phyloP scores from a whole-genome alignment of 1,139 yeast genomes.

The Zhuliangozyma parablackwelliae region DNA sequence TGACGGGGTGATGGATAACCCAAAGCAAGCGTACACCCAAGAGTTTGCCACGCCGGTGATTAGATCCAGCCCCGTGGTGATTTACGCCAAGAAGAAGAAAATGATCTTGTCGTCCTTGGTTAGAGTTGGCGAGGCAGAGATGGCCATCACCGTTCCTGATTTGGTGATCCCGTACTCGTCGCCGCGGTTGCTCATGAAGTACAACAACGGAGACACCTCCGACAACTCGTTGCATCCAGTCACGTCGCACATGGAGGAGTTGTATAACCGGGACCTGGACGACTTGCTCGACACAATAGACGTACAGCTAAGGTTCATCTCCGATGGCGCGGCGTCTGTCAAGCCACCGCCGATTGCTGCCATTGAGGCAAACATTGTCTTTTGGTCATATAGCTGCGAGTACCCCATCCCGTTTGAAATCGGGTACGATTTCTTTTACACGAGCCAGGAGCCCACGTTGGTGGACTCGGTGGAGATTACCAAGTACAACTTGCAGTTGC shows the following conservation, averaged over 20 bases:
- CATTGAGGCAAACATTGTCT: conserved; percentile 35
- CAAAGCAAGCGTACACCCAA: conserved; percentile 27
- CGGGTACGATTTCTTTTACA: conserved; percentile 42
- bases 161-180: conserved; percentile 35
- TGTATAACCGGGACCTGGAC: conserved; percentile 27
- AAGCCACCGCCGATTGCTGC: conserved; percentile 30
- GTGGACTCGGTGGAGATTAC: conserved; percentile 30
- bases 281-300: conserved; percentile 22
- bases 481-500: conserved; percentile 29
- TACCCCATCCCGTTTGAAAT: conserved; percentile 40
- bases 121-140: conserved; percentile 32
- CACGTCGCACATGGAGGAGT: conserved; percentile 20
- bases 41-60: neutral
- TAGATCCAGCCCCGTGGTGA: conserved; percentile 13
- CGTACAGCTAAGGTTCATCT: conserved; percentile 20
- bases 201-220: conserved; percentile 21
- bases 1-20: conserved; percentile 5
- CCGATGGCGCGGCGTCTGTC: conserved; percentile 10
- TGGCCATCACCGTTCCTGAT: conserved; percentile 32
- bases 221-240: conserved; percentile 14
- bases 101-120: conserved; percentile 31
- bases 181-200: conserved; percentile 36
- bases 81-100: conserved; percentile 39
- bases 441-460: conserved; percentile 12
- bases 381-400: conserved; percentile 42